Evolutionary conservation across 2,329 filamentous ascomycete species (phyloP), one percentile per base, ranked within the genome.

Genomic region (Ceratocystiopsis brevicomis): DNA sequence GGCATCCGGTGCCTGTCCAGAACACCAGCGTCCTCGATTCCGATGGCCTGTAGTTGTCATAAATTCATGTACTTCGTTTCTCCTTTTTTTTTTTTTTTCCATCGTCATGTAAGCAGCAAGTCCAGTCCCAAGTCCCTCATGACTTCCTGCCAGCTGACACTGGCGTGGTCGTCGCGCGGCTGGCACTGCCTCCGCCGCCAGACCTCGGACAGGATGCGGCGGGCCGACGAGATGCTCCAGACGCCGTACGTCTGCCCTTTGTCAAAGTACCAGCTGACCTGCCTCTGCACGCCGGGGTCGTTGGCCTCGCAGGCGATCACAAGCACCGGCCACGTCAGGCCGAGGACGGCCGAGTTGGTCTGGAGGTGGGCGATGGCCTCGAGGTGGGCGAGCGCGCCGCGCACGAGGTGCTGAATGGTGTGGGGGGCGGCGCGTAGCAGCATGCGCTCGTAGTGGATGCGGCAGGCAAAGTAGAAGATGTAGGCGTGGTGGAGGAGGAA

Each of bases 401-500:
- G 39, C 5, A 44, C 43, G 9, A 41, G 43, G 39, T 34, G 14
- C 25, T 44, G 38, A 14, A 44, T 17, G 13, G 34, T 5, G 11
- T 38, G 17, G 13, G 36, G 35, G 13, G 39, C 17, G 18, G n/a
- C 39, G 4, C 19, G 36, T 14, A 38, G 34, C 25, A 41, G 30
- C 15, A 21, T 25, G 18, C 43, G 43, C 18, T 41, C 36, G 36
- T 41, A 44, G 35, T 44, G 43, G 35, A 44, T 44, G 43, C 38
- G 38, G n/a, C 38, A 40, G 4, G 43, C 43, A 30, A 34, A 44
- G 34, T 44, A 44, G 35, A 37, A 44, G 25, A 41, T 34, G 30
- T 41, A 44, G 13, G 43, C 43, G 18, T 44, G 43, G 36, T 44
- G 43, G 16, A 16, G 35, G 10, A 41, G n/a, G n/a, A 41, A 30